Evolutionary conservation across 2,329 filamentous ascomycete species (phyloP).

Genomic region (Emericellopsis atlantica): DNA sequence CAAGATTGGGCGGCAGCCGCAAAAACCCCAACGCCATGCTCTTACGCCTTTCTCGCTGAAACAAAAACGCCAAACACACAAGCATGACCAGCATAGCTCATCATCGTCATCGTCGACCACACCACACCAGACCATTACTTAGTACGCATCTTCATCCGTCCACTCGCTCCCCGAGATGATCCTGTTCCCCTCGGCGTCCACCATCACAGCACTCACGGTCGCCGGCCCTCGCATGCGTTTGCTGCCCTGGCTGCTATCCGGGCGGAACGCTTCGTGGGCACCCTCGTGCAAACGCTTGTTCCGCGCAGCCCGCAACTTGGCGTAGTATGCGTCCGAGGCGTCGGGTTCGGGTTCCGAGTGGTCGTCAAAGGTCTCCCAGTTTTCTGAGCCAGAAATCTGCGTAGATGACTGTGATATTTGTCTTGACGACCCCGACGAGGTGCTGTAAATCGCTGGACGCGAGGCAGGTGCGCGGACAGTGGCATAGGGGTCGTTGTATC

Average conservation of each 20-base stretch:
- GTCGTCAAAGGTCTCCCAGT: conserved; percentile 96
- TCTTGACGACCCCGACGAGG: conserved; percentile 31
- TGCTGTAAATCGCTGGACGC: conserved; percentile 20
- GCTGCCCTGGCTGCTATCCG: conserved; percentile 10
- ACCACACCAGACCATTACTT: conserved; percentile 8
- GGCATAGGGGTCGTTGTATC: conserved; percentile 12
- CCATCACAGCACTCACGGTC: conserved; percentile 25
- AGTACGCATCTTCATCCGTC: conserved; percentile 53
- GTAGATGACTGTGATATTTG: conserved; percentile 72
- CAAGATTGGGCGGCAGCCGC: too few species aligned
- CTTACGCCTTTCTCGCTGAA: too few species aligned
- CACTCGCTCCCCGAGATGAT: conserved; percentile 54
- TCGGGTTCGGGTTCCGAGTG: conserved; percentile 66
- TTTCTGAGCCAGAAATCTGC: conserved; percentile 70
- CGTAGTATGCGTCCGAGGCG: conserved; percentile 66
- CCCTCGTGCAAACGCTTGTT: conserved; percentile 36
- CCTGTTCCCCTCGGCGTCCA: conserved; percentile 47
- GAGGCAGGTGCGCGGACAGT: conserved; percentile 21
- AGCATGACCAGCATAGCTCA: background rate
- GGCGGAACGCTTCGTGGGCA: background rate
- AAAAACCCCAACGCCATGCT: too few species aligned
- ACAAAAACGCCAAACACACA: background rate
- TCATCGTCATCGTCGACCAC: background rate
- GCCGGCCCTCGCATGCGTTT: conserved; percentile 42
- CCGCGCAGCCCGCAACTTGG: conserved; percentile 58